Percentiles rank a stretch among this genome's conserved stretches.
Evolutionary conservation across 768 basidiomycete genomes (phyloP).

Genomic region (Tulasnella calospora): DNA sequence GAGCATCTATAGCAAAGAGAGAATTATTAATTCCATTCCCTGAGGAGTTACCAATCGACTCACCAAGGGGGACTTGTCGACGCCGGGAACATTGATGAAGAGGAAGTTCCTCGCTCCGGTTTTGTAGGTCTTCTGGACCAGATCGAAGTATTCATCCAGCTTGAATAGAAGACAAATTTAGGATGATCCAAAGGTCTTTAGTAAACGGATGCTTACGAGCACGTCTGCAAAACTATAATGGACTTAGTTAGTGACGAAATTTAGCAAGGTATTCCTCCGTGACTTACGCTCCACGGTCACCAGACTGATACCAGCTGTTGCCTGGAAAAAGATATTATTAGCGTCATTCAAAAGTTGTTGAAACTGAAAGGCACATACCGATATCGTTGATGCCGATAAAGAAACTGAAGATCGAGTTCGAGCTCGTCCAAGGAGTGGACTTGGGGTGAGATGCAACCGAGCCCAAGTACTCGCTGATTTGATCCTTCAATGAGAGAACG

Average conservation of each 20-base stretch:
- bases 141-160: slow-evolving; percentile 48
- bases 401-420: slow-evolving; percentile 56
- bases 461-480: slow-evolving; percentile 57
- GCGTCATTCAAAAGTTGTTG: not conserved
- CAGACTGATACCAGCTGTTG: slow-evolving; percentile 38
- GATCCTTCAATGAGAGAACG: slow-evolving; percentile 47
- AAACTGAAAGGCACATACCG: slow-evolving; percentile 29
- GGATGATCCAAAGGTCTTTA: not conserved
- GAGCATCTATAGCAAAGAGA: slow-evolving; percentile 43
- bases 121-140: slow-evolving; percentile 38
- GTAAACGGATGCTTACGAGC: slow-evolving; percentile 31
- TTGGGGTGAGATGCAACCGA: slow-evolving; percentile 48
- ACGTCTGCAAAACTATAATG: slow-evolving; percentile 1
- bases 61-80: slow-evolving; percentile 50
- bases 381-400: slow-evolving; percentile 74
- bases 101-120: slow-evolving; percentile 60
- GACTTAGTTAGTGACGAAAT: not conserved
- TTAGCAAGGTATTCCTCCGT: slow-evolving; percentile 27
- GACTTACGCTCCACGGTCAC: slow-evolving; percentile 44
- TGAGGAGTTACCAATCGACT: slow-evolving; percentile 31
- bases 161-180: not conserved
- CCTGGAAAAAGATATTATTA: not conserved
- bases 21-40: not conserved
- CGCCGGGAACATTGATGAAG: slow-evolving; percentile 58
- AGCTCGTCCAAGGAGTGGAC: slow-evolving; percentile 53